Percentiles rank a stretch among this genome's conserved stretches.
phyloP scores from a whole-genome alignment of 768 basidiomycete genomes.

The Daedalea quercina region DNA sequence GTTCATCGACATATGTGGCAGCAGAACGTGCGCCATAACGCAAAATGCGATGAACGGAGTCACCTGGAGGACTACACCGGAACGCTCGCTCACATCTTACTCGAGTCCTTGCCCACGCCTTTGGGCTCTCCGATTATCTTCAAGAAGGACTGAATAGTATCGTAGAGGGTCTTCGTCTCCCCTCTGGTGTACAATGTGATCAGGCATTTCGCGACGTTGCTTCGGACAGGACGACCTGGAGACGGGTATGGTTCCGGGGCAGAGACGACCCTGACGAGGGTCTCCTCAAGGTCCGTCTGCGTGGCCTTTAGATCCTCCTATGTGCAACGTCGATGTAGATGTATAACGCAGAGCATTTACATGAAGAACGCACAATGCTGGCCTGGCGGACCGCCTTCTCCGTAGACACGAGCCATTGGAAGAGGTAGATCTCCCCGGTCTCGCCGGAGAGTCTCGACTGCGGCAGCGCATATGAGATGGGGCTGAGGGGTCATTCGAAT shows the following conservation, averaged over 20 bases:
- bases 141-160: conserved; percentile 73
- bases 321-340: background rate
- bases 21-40: too few species aligned
- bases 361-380: conserved; percentile 39
- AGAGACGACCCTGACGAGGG: conserved; percentile 61
- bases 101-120: conserved; percentile 49
- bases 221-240: conserved; percentile 83
- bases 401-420: conserved; percentile 72
- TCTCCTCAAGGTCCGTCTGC: conserved; percentile 56
- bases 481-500: background rate
- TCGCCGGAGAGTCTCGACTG: conserved; percentile 68
- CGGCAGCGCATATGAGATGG: background rate
- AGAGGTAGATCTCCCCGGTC: conserved; percentile 75
- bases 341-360: background rate
- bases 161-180: conserved; percentile 82
- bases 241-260: conserved; percentile 62
- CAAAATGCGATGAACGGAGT: background rate
- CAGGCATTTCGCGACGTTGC: conserved; percentile 73
- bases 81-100: conserved; percentile 53
- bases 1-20: too few species aligned
- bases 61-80: background rate
- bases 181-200: conserved; percentile 67
- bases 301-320: conserved; percentile 63
- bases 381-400: conserved; percentile 50
- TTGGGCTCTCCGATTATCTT: conserved; percentile 73